Evolutionary conservation across 108 stramenopile species (phyloP), one percentile per base, ranked within the genome.

Genomic region (Heterococcus sp.): DNA sequence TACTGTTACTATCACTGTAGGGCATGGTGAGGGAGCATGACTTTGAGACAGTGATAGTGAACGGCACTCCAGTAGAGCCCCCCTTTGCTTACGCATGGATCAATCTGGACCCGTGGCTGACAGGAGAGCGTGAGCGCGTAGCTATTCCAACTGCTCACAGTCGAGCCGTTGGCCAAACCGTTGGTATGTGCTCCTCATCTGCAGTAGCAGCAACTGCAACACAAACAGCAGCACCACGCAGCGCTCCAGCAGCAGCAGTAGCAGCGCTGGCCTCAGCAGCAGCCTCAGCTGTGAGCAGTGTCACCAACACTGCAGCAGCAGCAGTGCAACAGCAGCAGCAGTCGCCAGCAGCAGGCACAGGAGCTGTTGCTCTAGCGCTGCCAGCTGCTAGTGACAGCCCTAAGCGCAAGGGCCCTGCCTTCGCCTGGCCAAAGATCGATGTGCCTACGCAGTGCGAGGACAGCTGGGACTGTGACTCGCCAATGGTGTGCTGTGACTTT

Each of bases 401-500:
- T 58, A 21, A 8, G 46, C 46, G 46, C 46, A 58, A 58, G 46
- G 46, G 14, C 14, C 46, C 46, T 8, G 14, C 14, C 46, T 21
- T 58, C 46, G 46, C 46, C 14, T 58, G 46, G 46, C 46, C 46
- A 8, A 58, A 58, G 46, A 21, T 58, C 46, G 78, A 69, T 29
- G 69, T 72, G 36, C 72, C 78, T 33, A 33, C 37, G 31, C 30
- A 29, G 35, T 84, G 84, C 66, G 84, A 84, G 36, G 37, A 66
- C 27, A 63, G 37, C 21, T 84, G 34, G 35, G 84, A 84, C 73
- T 84, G 84, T 82, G 75, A 75, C 27, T 74, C 66, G 74, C 81
- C 75, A 0, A 82, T 76, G 84, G 73, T 75, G 31, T 84, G 84
- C 82, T 84, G 84, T 67, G 84, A 84, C 38, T 83, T 84, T 26